Evolutionary conservation across 169 alveolate genomes (phyloP), one percentile per base, ranked within the genome.

Genomic region (Plasmodium reichenowi): DNA sequence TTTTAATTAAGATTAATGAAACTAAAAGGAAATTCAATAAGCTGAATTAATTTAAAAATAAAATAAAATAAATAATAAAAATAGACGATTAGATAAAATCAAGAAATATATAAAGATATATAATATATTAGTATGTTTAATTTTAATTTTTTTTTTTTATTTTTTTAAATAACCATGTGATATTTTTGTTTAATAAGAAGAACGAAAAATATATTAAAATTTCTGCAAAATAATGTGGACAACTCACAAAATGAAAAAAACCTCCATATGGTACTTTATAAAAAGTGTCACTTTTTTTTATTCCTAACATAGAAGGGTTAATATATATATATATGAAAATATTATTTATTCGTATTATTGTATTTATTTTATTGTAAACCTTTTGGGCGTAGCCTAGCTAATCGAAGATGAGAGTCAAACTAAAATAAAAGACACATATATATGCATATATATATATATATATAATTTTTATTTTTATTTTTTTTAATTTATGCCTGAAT

Each of bases 211-310:
- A 95, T n/a, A 93, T 87, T 17, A 94, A 56, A 24, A 93, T 88
- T 88, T 95, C 97, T 9, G 95, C 92, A 38, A 94, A 88, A 91
- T 95, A 95, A 88, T 95, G 97, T 2, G 97, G 97, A 66, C 97
- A 95, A 78, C 94, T 67, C 48, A 94, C 83, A 72, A 72, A 92
- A 73, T 93, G 74, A 68, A 95, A 95, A 48, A 92, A 92, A 64
- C 95, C 95, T 4, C 95, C 96, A 68, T 88, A 88, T 5, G 97
- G 97, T 10, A 95, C 91, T 47, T 88, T 72, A 88, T 95, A 95
- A 5, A 86, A 75, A 63, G 17, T 56, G 56, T 74, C 93, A 54
- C 66, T 90, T 85, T 48, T 45, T 15, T 64, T 78, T 29, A 13
- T 10, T 12, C 22, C 15, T 67, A 54, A 73, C 15, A 43, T 29